Conservation (phyloP, 2,329 filamentous ascomycete genomes). For the Alternaria sp. region DNA sequence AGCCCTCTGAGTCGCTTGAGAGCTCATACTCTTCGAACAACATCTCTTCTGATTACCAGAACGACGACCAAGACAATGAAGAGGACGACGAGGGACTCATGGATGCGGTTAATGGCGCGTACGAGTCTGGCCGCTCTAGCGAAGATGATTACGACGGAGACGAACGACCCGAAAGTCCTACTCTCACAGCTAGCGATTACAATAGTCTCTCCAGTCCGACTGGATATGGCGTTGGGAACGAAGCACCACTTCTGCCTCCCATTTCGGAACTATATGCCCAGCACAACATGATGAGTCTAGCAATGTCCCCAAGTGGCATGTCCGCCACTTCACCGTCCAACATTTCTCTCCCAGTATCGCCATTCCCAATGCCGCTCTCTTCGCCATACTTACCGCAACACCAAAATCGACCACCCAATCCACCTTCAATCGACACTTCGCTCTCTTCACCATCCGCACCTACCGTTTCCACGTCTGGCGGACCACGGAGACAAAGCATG, state of each 20-base stretch:
- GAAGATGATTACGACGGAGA: conserved; percentile 22
- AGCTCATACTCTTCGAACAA: conserved; percentile 36
- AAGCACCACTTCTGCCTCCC: conserved; percentile 29
- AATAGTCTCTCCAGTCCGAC: conserved; percentile 38
- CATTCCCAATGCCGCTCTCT: conserved; percentile 34
- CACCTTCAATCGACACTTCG: conserved; percentile 34
- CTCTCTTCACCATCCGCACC: conserved; percentile 35
- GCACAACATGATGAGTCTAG: conserved; percentile 25
- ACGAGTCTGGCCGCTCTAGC: conserved; percentile 29
- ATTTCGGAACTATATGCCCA: conserved; percentile 26
- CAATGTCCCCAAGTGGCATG: conserved; percentile 18
- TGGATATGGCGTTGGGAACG: conserved; percentile 12
- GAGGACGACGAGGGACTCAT: conserved; percentile 32
- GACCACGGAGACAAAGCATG: conserved; percentile 38
- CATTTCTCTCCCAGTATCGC: conserved; percentile 32
- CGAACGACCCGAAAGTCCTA: conserved; percentile 41
- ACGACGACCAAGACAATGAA: conserved; percentile 17
- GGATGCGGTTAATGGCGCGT: conserved; percentile 42
- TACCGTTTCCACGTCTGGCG: conserved; percentile 29
- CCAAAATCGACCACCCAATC: conserved; percentile 26
- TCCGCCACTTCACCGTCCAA: conserved; percentile 31
- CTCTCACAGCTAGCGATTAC: conserved; percentile 43
- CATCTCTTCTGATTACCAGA: conserved; percentile 26
- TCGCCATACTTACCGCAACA: conserved; percentile 32
- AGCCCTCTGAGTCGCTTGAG: conserved; percentile 33